Evolutionary conservation across 2,329 filamentous ascomycete species (phyloP).

Genomic region (Ascochyta rabiei): DNA sequence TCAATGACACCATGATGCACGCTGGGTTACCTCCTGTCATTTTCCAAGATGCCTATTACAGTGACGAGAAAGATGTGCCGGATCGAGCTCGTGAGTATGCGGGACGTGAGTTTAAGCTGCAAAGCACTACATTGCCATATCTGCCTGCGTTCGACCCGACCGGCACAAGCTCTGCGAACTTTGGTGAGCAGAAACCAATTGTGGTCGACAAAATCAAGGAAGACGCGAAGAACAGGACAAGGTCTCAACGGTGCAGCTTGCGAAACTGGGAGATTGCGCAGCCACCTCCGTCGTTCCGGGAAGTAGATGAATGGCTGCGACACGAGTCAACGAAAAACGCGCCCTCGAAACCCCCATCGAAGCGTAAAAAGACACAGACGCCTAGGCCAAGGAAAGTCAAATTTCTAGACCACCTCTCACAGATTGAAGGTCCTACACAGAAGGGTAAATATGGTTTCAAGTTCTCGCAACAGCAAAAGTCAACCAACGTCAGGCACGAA

Average conservation of each 20-base stretch:
- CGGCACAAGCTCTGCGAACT: conserved; percentile 62
- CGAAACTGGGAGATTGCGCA: conserved; percentile 77
- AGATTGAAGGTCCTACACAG: conserved; percentile 88
- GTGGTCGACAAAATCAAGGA: conserved; percentile 59
- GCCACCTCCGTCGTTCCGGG: conserved; percentile 70
- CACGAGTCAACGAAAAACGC: conserved; percentile 33
- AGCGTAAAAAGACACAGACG: conserved; percentile 9
- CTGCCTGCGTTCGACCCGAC: conserved; percentile 77
- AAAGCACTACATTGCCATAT: conserved; percentile 76
- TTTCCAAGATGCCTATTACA: conserved; percentile 86
- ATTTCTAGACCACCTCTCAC: conserved; percentile 63
- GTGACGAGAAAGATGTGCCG: conserved; percentile 82
- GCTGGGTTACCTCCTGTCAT: conserved; percentile 69
- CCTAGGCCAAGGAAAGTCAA: conserved; percentile 27
- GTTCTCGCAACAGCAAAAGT: conserved; percentile 77
- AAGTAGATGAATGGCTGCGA: conserved; percentile 73
- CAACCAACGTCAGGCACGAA: conserved; percentile 80
- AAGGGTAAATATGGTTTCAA: conserved; percentile 82
- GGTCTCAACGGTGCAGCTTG: conserved; percentile 65
- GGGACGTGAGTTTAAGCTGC: conserved; percentile 80
- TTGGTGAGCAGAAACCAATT: conserved; percentile 58
- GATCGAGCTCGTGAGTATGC: conserved; percentile 80
- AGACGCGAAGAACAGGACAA: conserved; percentile 57
- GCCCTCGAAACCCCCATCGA: conserved; percentile 7
- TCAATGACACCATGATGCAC: conserved; percentile 64